Evolutionary conservation across 768 basidiomycete species (phyloP).

Genomic region (Boletus edulis): DNA sequence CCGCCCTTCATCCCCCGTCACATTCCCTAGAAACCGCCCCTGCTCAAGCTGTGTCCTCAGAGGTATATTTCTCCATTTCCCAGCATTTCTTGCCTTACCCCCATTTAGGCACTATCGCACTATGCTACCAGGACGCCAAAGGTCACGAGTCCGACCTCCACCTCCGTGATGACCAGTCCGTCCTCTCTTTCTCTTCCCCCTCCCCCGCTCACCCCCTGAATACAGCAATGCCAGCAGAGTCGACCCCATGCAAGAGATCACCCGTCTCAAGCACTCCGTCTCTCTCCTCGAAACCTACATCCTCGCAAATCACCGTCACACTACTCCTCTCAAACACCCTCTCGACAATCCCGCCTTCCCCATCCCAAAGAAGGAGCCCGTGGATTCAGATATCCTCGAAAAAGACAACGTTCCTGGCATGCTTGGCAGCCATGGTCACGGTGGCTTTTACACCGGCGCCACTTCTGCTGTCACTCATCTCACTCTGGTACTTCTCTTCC

Average conservation of each 20-base stretch:
- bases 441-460: constrained; percentile 76
- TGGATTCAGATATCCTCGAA: constrained; percentile 46
- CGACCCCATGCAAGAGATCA: constrained; percentile 40
- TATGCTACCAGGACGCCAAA: constrained; percentile 75
- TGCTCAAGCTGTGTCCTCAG: constrained; percentile 85
- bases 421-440: constrained; percentile 60
- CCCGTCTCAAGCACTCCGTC: constrained; percentile 40
- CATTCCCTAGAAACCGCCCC: constrained; percentile 65
- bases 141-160: constrained; percentile 57
- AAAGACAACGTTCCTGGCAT: constrained; percentile 58
- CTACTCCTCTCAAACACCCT: constrained; percentile 26
- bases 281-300: constrained; percentile 38
- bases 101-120: constrained; percentile 66
- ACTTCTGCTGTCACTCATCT: constrained; percentile 74
- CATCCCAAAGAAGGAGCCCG: constrained; percentile 53
- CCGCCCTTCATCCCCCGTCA: neutral
- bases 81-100: constrained; percentile 13
- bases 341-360: constrained; percentile 24
- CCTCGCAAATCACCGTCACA: constrained; percentile 31
- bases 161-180: constrained; percentile 52
- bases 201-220: constrained; percentile 39
- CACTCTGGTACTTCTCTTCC: constrained; percentile 43
- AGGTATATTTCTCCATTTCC: constrained; percentile 42
- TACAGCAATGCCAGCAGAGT: constrained; percentile 33
- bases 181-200: neutral